phyloP scores from a whole-genome alignment of 2,329 filamentous ascomycete genomes.

The Pyrenochaeta sp. region DNA sequence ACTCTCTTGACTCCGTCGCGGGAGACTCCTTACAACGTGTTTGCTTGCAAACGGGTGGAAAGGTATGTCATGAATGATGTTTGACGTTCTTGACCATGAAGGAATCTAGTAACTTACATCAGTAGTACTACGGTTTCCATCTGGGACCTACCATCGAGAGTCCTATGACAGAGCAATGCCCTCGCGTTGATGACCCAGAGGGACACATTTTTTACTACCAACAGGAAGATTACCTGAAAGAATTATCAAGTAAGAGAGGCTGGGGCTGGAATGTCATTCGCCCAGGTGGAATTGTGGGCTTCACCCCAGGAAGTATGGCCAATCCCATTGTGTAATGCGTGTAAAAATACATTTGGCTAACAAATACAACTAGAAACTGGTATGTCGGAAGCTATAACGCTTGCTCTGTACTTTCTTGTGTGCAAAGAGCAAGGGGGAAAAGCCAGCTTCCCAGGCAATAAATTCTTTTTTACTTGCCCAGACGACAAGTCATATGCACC shows the following conservation, averaged over 20 bases:
- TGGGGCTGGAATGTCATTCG: conserved; percentile 10
- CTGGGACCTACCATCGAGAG: conserved; percentile 8
- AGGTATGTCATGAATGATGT: neutral
- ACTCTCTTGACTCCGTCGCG: conserved; percentile 4
- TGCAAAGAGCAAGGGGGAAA: conserved; percentile 5
- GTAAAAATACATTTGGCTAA: too few relatives aligned
- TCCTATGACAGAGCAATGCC: too few relatives aligned
- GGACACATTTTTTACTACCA: conserved; percentile 12
- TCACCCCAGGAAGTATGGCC: neutral
- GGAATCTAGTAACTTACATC: too few relatives aligned
- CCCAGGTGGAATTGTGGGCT: conserved; percentile 13
- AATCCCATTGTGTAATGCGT: too few relatives aligned
- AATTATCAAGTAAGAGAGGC: neutral
- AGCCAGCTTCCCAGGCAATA: conserved; percentile 4
- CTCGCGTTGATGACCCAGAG: conserved; percentile 3
- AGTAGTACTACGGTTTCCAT: conserved; percentile 8
- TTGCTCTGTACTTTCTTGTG: conserved; percentile 13
- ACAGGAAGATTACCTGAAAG: conserved; percentile 12
- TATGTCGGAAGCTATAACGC: conserved; percentile 10
- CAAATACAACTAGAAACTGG: conserved; percentile 2
- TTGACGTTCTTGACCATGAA: too few relatives aligned
- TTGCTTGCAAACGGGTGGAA: conserved; percentile 13
- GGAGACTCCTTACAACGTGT: neutral
- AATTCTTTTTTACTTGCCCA: conserved; percentile 4
- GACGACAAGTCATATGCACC: conserved; percentile 6